Evolutionary conservation across 2,329 filamentous ascomycete genomes (phyloP).

Genomic region (Stenocarpella maydis): DNA sequence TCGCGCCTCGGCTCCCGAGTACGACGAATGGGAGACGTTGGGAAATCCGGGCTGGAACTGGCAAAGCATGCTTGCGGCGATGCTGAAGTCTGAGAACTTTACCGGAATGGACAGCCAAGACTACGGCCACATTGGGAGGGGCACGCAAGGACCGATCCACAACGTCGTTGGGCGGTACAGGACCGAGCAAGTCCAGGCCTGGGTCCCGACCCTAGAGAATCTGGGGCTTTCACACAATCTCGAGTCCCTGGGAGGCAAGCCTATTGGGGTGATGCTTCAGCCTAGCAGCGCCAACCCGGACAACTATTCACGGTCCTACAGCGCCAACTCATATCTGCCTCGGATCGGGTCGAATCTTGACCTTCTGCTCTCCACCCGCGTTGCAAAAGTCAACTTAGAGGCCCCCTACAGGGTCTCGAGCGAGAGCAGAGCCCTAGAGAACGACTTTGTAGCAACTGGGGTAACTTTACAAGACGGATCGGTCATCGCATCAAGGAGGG

Average conservation of each 20-base stretch:
- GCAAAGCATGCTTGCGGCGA: constrained; percentile 38
- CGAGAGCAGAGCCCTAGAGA: constrained; percentile 36
- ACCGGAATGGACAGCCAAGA: constrained; percentile 26
- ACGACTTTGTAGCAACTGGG: constrained; percentile 36
- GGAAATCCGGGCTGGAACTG: constrained; percentile 37
- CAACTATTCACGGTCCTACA: constrained; percentile 58
- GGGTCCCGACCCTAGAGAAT: constrained; percentile 55
- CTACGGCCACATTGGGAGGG: constrained; percentile 34
- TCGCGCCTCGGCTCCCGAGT: constrained; percentile 29
- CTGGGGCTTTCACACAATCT: constrained; percentile 51
- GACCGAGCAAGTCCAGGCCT: constrained; percentile 52
- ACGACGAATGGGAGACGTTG: constrained; percentile 34
- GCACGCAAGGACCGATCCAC: constrained; percentile 38
- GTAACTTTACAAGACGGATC: constrained; percentile 41
- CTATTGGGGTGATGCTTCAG: constrained; percentile 58
- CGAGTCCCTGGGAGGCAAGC: constrained; percentile 58
- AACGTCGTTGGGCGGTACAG: constrained; percentile 51
- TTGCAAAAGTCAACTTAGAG: constrained; percentile 49
- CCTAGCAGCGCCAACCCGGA: constrained; percentile 57
- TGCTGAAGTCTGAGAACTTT: constrained; percentile 42
- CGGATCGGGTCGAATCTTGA: constrained; percentile 52
- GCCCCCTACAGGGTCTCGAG: constrained; percentile 21
- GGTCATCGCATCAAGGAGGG: constrained; percentile 45
- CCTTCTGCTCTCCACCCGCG: constrained; percentile 47
- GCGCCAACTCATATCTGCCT: constrained; percentile 52